Evolutionary conservation across 345 rosid species (phyloP), one percentile per base, ranked within the genome.

Genomic region (Eucalyptus virginea): DNA sequence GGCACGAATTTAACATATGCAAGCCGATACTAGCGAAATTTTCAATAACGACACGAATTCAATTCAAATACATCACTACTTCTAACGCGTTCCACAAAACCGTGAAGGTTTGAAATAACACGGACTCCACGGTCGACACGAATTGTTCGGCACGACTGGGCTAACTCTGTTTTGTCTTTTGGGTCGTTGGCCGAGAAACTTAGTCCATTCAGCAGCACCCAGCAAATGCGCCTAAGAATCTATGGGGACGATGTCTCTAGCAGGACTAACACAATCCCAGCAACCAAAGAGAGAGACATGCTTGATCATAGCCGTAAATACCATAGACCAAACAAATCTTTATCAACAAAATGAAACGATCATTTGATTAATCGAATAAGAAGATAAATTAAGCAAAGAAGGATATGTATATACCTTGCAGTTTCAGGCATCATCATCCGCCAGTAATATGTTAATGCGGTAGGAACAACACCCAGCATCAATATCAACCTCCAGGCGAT

Each of bases 391-490:
- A 72, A 72, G 45, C 24, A 72, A 18, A 40, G 26, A 37, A 72
- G 40, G 26, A 6, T 37, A 19, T 3, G 44, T 10, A 37, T 19
- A 34, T 91, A 95, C 97, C 97, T 93, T 62, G 98, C 97, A 32
- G 98, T 94, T 94, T 96, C 98, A 17, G 98, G 98, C 97, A 96
- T 96, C 89, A 91, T 90, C 97, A 96, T 95, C 18, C 98, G 94
- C 96, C 97, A 96, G 42, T 96, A 95, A 81, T 87, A 96, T 11
- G 98, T 96, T 56, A 96, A 89, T 45, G 92, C 96, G 37, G 98
- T 96, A 40, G 98, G 98, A 77, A 96, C 88, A 47, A 95, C 95
- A 58, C 97, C 97, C 28, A 95, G 58, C 95, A 95, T 94, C 9
- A 96, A 92, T 89, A 96, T 95, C 91, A 96, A 87, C 91, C 98